Evolutionary conservation across 176 grass and related monocot species (phyloP), one percentile per base, ranked within the genome.

Genomic region (Rhynchospora tenuis): DNA sequence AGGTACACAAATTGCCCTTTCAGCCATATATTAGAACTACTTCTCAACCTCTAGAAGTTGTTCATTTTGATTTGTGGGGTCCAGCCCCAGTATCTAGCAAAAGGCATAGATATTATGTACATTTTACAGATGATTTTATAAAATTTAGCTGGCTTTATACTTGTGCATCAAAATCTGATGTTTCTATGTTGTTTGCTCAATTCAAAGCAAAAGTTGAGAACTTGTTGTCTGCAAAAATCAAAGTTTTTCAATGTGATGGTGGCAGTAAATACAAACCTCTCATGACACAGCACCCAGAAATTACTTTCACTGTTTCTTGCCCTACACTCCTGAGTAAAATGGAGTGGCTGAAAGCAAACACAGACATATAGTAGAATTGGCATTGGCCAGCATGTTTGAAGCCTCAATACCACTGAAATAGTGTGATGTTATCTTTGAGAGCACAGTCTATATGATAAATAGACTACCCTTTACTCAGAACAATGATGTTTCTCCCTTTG

Each of bases 241-340:
- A 82, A 66, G 15, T 14, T 0, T 11, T 67, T 7, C 60, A 66
- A 17, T 64, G 27, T 23, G 58, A 83, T 67, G 60, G 59, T 7
- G 80, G 59, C 2, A 47, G 15, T 46, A 58, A 83, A 66, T 83
- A 45, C 2, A 42, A 7, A 16, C 13, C 27, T 9, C 7, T 51
- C 0, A 11, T 52, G 19, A 20, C 3, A 0, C 3, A 50, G 5
- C 47, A 16, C 5, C 59, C 59, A 24, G 45, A 56, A n/a, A 71
- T 84, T 5, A 50, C 29, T 19, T 12, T 55, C 22, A 42, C 23
- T 0, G 3, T 84, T 2, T 84, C 64, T 15, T 84, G 20, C 16
- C 64, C 23, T 17, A 73, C 31, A 84, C 64, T 5, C 64, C 44
- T 33, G 7, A 84, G 13, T 22, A 73, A 84, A 73, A 84, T 84